phyloP scores from a whole-genome alignment of 495 filamentous ascomycete genomes.

The Penicillium odoratum region DNA sequence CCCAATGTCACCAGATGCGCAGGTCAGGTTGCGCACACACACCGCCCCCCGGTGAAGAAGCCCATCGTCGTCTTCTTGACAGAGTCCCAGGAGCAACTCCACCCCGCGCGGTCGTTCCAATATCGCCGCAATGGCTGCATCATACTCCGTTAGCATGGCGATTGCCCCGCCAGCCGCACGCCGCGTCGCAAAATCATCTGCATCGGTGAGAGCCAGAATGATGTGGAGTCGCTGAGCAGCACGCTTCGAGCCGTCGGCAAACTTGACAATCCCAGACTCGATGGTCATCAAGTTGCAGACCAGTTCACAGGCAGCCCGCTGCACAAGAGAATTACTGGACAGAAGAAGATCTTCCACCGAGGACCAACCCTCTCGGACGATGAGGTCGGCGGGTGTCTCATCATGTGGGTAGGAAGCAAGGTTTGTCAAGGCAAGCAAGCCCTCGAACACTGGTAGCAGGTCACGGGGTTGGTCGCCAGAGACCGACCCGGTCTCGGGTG shows the following conservation, averaged over 20 bases:
- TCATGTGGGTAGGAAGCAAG: conserved; percentile 73
- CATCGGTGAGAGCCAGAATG: conserved; percentile 81
- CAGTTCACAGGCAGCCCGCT: conserved; percentile 82
- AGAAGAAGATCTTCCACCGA: conserved; percentile 81
- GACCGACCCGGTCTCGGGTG: conserved; percentile 40
- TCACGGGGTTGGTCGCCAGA: conserved; percentile 64
- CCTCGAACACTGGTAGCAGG: conserved; percentile 87
- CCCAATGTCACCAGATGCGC: conserved; percentile 42
- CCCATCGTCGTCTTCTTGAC: conserved; percentile 72
- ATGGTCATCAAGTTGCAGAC: conserved; percentile 88
- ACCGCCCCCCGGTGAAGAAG: conserved; percentile 77
- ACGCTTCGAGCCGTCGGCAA: conserved; percentile 66
- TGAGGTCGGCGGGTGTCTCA: conserved; percentile 63
- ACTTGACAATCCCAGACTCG: conserved; percentile 70
- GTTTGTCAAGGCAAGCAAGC: conserved; percentile 89
- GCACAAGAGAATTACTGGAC: conserved; percentile 70
- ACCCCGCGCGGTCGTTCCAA: conserved; percentile 67
- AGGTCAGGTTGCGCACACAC: conserved; percentile 57
- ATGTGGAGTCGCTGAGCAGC: conserved; percentile 76
- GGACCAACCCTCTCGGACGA: conserved; percentile 69
- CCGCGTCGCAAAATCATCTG: conserved; percentile 75
- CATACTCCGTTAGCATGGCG: conserved; percentile 77
- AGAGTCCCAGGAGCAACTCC: conserved; percentile 69
- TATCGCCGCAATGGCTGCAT: conserved; percentile 67
- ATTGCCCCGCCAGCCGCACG: conserved; percentile 85